These are phyloP conservation scores for Colletotrichum navitas DNA, from an alignment of 2,329 filamentous ascomycete species.

Conservation along the genomic window DNA sequence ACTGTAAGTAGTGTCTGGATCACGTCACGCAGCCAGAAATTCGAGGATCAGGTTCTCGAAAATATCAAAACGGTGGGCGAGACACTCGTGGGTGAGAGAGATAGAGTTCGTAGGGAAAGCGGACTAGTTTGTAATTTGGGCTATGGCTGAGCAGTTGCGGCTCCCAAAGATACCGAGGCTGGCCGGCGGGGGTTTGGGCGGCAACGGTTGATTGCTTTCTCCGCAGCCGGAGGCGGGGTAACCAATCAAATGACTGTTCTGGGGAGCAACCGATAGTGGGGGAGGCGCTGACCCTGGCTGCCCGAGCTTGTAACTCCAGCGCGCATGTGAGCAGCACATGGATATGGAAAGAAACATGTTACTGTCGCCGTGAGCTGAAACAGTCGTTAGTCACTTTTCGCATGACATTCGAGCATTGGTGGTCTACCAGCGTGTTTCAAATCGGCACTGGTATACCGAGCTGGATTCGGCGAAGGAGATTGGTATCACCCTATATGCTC, in stretches of 20 bases:
- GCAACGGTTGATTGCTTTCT: conserved; percentile 33
- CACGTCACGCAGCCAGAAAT: neutral
- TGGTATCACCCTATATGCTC: neutral
- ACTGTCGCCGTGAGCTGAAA: conserved; percentile 7
- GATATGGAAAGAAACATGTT: conserved; percentile 14
- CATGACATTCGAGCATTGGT: neutral
- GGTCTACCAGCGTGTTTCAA: neutral
- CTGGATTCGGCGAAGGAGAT: neutral
- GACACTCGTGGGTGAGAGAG: conserved; percentile 5
- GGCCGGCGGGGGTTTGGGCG: conserved; percentile 35
- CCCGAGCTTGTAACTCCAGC: conserved; percentile 13
- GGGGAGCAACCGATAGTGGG: conserved; percentile 18
- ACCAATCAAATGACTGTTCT: conserved; percentile 19
- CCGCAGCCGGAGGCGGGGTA: conserved; percentile 40
- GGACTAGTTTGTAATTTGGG: conserved; percentile 33
- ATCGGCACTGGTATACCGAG: neutral
- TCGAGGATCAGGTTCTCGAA: neutral
- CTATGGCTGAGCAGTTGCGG: conserved; percentile 5
- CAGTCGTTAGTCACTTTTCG: neutral
- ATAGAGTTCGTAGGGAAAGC: neutral
- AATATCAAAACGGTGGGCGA: neutral
- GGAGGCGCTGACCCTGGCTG: conserved; percentile 17
- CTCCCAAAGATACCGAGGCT: conserved; percentile 41
- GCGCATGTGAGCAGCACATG: conserved; percentile 37
- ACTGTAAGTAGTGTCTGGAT: too few species aligned